Percentiles rank a stretch among this genome's conserved stretches.
Conservation (phyloP, 192 early-diverging fungal species). For the Chytriomyces hyalinus region DNA sequence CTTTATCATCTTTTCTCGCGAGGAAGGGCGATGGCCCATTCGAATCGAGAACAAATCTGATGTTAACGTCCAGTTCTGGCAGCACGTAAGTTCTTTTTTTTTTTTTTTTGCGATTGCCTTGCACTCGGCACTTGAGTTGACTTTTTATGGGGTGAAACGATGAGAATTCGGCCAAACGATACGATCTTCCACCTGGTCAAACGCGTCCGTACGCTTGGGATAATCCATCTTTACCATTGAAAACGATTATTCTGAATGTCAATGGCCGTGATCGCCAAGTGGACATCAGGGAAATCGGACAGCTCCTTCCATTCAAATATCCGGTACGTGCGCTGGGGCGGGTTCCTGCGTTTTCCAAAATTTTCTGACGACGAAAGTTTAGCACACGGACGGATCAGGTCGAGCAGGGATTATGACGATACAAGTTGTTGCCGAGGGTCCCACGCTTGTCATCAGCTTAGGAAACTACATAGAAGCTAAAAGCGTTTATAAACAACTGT, state of each 20-base stretch:
- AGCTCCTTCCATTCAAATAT: conserved; percentile 82
- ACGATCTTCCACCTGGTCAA: conserved; percentile 58
- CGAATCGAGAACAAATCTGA: conserved; percentile 78
- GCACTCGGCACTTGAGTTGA: not conserved
- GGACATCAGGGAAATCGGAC: conserved; percentile 89
- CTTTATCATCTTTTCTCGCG: conserved; percentile 81
- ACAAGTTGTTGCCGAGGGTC: conserved; percentile 51
- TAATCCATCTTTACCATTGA: conserved; percentile 72
- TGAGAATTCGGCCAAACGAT: conserved; percentile 50
- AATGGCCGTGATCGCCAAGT: conserved; percentile 79
- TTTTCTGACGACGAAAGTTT: not conserved
- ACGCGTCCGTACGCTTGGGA: conserved; percentile 90
- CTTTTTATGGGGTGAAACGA: not conserved
- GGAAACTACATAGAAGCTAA: conserved; percentile 42
- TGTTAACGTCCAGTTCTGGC: conserved; percentile 78
- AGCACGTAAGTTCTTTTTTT: conserved; percentile 60
- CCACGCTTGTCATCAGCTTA: conserved; percentile 43
- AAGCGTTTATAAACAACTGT: conserved; percentile 30
- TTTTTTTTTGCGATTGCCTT: not conserved
- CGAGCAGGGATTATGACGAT: conserved; percentile 45
- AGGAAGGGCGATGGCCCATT: conserved; percentile 87
- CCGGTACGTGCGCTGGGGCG: conserved; percentile 50
- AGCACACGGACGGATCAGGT: conserved; percentile 14
- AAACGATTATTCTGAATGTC: conserved; percentile 75
- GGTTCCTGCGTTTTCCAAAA: not conserved